Conservation (phyloP, 495 filamentous ascomycete genomes). For the Penicillium simplicissimum region DNA sequence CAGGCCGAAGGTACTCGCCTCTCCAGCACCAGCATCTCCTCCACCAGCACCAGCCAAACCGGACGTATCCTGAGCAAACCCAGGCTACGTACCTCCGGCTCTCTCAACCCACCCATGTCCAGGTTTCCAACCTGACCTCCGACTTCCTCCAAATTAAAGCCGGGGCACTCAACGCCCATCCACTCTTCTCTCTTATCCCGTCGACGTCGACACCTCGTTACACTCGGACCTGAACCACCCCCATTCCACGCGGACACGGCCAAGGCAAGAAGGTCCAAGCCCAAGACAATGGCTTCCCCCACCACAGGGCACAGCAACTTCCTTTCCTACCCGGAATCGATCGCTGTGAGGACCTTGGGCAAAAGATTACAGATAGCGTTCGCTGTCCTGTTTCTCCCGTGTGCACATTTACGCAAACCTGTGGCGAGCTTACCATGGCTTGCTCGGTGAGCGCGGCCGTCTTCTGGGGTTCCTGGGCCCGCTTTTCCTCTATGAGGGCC, state of each 20-base stretch:
- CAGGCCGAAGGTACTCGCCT: constrained; percentile 28
- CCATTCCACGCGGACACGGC: constrained; percentile 29
- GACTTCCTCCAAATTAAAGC: not conserved
- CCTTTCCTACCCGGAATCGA: not conserved
- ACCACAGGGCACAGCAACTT: constrained; percentile 1
- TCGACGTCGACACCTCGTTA: not conserved
- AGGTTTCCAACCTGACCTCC: not conserved
- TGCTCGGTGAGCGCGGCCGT: constrained; percentile 30
- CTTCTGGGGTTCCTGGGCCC: constrained; percentile 48
- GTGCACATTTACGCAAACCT: constrained; percentile 3
- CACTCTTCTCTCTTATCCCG: not conserved
- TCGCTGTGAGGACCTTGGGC: constrained; percentile 3
- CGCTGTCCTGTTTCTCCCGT: not conserved
- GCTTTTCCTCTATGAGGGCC: constrained; percentile 48
- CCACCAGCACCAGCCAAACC: not conserved
- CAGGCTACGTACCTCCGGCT: not conserved
- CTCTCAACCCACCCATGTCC: not conserved
- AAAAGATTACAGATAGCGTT: not conserved
- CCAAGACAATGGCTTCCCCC: constrained; percentile 11
- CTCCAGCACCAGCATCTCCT: not conserved
- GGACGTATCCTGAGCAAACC: not conserved
- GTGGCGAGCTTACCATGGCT: constrained; percentile 22
- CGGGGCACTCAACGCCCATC: constrained; percentile 2
- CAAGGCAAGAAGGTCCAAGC: constrained; percentile 19
- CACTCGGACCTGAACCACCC: constrained; percentile 7